phyloP scores from a whole-genome alignment of 257 asterid genomes.

The Solanum medicagineum region DNA sequence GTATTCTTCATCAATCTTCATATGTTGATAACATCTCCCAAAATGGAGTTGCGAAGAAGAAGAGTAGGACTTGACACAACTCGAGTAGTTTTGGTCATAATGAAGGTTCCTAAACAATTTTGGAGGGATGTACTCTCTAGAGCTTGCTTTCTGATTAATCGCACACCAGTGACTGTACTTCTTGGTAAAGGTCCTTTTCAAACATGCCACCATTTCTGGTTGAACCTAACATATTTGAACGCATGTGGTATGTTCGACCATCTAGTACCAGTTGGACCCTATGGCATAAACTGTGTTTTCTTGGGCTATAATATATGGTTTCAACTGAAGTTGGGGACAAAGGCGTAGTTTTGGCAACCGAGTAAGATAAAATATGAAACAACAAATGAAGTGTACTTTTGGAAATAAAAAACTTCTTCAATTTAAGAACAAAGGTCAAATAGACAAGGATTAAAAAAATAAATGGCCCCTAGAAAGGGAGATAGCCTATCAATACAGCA shows the following conservation, averaged over 20 bases:
- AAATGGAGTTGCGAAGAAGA: background rate
- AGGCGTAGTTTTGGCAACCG: background rate
- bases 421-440: background rate
- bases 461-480: background rate
- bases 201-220: background rate
- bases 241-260: background rate
- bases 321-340: background rate
- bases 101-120: background rate
- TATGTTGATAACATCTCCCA: background rate
- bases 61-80: background rate
- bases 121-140: background rate
- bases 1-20: background rate
- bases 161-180: background rate
- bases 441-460: background rate
- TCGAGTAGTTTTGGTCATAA: background rate
- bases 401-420: background rate
- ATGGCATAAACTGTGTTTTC: no score
- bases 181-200: background rate
- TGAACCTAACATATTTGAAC: background rate
- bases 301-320: background rate
- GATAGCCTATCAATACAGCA: background rate
- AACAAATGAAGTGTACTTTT: background rate
- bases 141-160: background rate
- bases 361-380: background rate
- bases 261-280: no score